Evolutionary conservation across 225 moss, liverwort and hornwort species (phyloP).

Genomic region (Pseudoscleropodium purum): DNA sequence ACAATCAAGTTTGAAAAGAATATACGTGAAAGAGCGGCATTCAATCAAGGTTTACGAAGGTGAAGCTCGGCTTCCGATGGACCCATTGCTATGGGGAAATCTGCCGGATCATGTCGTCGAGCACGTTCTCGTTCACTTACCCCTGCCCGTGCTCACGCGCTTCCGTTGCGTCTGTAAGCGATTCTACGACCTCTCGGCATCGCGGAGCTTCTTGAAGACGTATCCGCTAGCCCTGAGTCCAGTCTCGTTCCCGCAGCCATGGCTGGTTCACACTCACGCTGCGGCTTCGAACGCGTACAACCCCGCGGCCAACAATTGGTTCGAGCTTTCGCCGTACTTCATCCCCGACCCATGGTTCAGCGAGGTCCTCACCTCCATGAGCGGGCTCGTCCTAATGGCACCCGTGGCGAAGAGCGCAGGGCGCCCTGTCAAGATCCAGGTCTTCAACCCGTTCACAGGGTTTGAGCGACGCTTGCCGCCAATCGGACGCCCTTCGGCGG

Average conservation of each 20-base stretch:
- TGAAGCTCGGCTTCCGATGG: conserved; percentile 22
- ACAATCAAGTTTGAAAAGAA: neutral
- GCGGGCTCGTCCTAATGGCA: conserved; percentile 23
- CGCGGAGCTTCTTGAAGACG: conserved; percentile 30
- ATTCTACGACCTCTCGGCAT: conserved; percentile 28
- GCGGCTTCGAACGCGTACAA: conserved; percentile 30
- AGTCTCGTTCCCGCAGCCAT: conserved; percentile 26
- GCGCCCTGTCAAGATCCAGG: conserved; percentile 31
- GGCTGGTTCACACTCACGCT: conserved; percentile 41
- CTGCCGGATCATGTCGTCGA: conserved; percentile 45
- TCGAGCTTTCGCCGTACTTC: conserved; percentile 43
- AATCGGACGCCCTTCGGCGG: conserved; percentile 43
- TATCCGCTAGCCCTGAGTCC: conserved; percentile 29
- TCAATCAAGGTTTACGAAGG: neutral
- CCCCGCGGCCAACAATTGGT: conserved; percentile 37
- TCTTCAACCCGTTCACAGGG: conserved; percentile 42
- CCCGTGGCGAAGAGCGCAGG: conserved; percentile 17
- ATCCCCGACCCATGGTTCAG: conserved; percentile 44
- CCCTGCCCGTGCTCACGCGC: conserved; percentile 38
- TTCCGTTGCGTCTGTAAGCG: conserved; percentile 44
- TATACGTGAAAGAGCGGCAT: neutral
- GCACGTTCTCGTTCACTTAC: conserved; percentile 35
- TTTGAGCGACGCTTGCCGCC: conserved; percentile 26
- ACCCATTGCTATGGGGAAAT: conserved; percentile 39
- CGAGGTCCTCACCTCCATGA: conserved; percentile 27